Evolutionary conservation across 306 rosid species (phyloP), one percentile per base, ranked within the genome.

Genomic region (Alnus glutinosa): DNA sequence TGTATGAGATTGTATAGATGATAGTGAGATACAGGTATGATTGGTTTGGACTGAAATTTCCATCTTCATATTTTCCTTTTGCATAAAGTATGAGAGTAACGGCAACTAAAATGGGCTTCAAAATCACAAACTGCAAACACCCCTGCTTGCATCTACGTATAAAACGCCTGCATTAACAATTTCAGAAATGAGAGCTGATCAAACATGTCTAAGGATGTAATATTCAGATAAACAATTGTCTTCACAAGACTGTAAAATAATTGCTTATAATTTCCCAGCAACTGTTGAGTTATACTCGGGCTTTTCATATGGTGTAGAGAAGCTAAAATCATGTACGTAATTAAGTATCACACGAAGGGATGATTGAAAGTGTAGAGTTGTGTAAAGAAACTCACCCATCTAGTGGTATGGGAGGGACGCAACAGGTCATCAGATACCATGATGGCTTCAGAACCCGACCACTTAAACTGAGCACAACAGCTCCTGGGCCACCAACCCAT

Each of bases 401-500:
- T 82, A 92, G 79, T 1, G 97, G 94, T 83, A 92, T 49, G 58
- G 98, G 96, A 91, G 95, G 90, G 75, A 94, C 55, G 88, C 97
- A 92, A 79, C 98, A 94, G 7, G 98, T 94, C 98, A 94, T 91
- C 85, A 94, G 74, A 83, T 54, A 83, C 74, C 88, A 81, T 19
- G 98, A 92, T 62, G 98, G 98, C 90, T 89, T 94, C 89, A 94
- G 75, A 83, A 89, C 86, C 77, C 92, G 93, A 18, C 98, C 98
- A 19, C 87, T 88, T 84, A 94, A 89, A 85, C 98, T 94, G 82
- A 94, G 79, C 34, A 91, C 98, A 68, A 91, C 98, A 47, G 98
- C 93, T 84, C 98, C 98, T 71, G 98, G 98, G 69, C 98, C 98
- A 84, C 97, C 98, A 83, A 94, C 98, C 98, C 98, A 94, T 75